Evolutionary conservation across 345 rosid genomes (phyloP).

Genomic region (Punica granatum): DNA sequence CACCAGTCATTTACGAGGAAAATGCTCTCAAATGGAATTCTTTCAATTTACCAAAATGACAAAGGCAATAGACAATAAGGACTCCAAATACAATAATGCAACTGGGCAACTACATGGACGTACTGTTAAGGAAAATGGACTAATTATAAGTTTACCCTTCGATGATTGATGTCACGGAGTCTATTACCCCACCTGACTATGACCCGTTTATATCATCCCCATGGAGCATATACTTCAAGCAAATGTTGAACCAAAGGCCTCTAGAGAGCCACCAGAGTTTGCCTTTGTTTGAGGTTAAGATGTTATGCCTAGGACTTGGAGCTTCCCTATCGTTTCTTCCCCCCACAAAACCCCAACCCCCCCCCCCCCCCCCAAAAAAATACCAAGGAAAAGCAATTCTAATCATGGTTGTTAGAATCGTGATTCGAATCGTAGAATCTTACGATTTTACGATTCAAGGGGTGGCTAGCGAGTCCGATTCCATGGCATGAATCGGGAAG

Average conservation of each 20-base stretch:
- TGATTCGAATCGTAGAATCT: too few species aligned
- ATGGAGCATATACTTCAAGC: background rate
- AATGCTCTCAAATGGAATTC: background rate
- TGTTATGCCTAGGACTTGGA: background rate
- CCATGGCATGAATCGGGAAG: too few species aligned
- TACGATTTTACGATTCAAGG: too few species aligned
- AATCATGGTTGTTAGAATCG: too few species aligned
- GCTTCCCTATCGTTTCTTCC: background rate
- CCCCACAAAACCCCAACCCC: too few species aligned
- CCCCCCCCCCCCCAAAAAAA: too few species aligned
- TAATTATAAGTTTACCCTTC: background rate
- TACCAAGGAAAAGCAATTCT: too few species aligned
- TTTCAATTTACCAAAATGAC: background rate
- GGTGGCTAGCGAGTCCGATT: too few species aligned
- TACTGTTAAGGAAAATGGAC: background rate
- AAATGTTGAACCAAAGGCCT: background rate
- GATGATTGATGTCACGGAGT: background rate
- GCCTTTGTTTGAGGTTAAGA: background rate
- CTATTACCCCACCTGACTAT: background rate
- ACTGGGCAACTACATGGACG: background rate
- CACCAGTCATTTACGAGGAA: background rate
- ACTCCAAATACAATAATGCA: background rate
- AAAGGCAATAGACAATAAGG: background rate
- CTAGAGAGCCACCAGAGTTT: background rate
- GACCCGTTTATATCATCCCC: background rate